Percentiles rank a stretch among this genome's conserved stretches.
These are phyloP conservation scores for Macadamia integrifolia DNA, from an alignment of 164 flowering plant species.

Conservation along the genomic window DNA sequence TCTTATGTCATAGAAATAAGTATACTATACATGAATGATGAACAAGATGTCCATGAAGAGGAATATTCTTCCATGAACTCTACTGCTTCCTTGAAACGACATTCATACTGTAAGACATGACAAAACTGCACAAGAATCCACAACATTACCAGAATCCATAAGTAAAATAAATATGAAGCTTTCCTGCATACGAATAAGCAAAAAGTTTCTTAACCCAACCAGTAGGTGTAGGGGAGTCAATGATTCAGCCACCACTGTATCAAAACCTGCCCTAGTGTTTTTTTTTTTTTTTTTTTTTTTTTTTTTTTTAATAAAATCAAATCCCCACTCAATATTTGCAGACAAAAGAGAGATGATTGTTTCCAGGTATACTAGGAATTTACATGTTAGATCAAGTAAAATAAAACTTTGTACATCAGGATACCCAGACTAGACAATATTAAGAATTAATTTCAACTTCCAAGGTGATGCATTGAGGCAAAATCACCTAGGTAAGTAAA, in stretches of 20 bases:
- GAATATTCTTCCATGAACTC: conserved; percentile 83
- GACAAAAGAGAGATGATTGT: no score
- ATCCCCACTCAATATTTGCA: neutral
- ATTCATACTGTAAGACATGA: conserved; percentile 78
- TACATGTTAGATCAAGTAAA: no score
- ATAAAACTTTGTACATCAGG: no score
- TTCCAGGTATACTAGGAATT: no score
- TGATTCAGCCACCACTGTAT: neutral
- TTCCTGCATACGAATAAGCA: neutral
- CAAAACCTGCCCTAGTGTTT: neutral
- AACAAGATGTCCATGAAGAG: conserved; percentile 62
- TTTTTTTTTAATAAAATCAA: no score
- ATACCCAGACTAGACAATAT: no score
- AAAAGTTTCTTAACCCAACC: neutral
- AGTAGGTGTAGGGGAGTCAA: neutral
- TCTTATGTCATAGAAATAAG: conserved; percentile 2
- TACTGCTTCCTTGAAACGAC: conserved; percentile 85
- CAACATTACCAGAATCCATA: neutral
- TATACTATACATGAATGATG: conserved; percentile 63
- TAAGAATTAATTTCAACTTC: no score
- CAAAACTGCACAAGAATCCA: conserved; percentile 61
- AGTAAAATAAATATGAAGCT: neutral
- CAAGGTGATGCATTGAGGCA: no score
- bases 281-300: no score
- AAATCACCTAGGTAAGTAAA: no score